Evolutionary conservation across 805 yeast species (phyloP).

Genomic region (Ogataea zsoltii): DNA sequence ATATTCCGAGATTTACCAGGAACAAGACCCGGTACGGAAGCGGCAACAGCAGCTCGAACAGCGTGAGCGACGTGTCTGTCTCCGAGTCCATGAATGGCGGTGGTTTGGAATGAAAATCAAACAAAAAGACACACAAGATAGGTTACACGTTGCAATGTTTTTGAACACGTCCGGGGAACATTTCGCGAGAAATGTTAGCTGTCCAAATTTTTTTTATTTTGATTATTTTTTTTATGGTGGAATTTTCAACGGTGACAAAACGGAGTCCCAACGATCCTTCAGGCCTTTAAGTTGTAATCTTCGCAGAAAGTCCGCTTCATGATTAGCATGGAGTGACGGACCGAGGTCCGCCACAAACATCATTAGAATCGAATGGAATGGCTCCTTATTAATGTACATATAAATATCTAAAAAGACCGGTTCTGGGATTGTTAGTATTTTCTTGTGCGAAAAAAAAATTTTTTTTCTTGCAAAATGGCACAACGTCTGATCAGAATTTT

Average conservation of each 20-base stretch:
- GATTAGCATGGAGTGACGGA: slow-evolving; percentile 55
- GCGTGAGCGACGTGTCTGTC: slow-evolving; percentile 1
- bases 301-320: slow-evolving; percentile 37
- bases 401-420: slow-evolving; percentile 1
- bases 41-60: slow-evolving; percentile 41
- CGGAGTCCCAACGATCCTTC: slow-evolving; percentile 8
- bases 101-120: background rate
- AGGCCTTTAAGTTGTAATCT: slow-evolving; percentile 19
- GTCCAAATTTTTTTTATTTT: too few species aligned
- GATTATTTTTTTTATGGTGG: too few species aligned
- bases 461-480: background rate
- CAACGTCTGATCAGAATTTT: slow-evolving; percentile 53
- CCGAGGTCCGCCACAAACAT: slow-evolving; percentile 36
- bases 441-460: too few species aligned
- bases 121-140: background rate
- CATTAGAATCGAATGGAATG: slow-evolving; percentile 37
- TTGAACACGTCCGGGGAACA: background rate
- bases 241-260: background rate
- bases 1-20: slow-evolving; percentile 48
- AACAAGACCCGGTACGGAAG: slow-evolving; percentile 53
- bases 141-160: slow-evolving; percentile 4
- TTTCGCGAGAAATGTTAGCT: background rate
- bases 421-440: background rate
- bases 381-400: slow-evolving; percentile 1
- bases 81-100: background rate